phyloP scores from a whole-genome alignment of 768 basidiomycete species.

The Phylloporus scabripes region DNA sequence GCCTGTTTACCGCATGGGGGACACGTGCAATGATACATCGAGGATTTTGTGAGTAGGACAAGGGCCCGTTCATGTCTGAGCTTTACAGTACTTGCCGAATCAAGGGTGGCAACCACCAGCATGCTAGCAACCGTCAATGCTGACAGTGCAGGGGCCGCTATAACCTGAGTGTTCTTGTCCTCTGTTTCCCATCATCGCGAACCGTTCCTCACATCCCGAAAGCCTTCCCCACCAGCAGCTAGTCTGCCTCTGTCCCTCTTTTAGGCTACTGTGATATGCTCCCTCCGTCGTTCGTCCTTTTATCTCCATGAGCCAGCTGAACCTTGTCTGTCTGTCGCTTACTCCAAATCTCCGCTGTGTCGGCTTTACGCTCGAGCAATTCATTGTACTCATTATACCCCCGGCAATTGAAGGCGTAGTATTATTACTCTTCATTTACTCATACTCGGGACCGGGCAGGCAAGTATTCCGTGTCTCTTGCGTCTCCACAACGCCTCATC shows the following conservation, averaged over 20 bases:
- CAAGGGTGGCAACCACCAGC: slow-evolving; percentile 14
- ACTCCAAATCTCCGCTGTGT: slow-evolving; percentile 69
- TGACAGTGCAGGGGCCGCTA: background rate
- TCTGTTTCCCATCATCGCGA: slow-evolving; percentile 23
- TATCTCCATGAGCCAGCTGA: slow-evolving; percentile 35
- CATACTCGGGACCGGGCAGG: slow-evolving; percentile 45
- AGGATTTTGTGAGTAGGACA: background rate
- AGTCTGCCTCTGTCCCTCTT: slow-evolving; percentile 40
- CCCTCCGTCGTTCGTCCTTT: slow-evolving; percentile 17
- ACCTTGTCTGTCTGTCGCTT: slow-evolving; percentile 60
- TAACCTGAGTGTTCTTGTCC: slow-evolving; percentile 10
- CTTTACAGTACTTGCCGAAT: background rate
- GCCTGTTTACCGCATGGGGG: background rate
- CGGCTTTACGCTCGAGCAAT: slow-evolving; percentile 43
- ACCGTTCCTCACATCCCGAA: slow-evolving; percentile 5
- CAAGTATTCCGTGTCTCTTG: slow-evolving; percentile 27
- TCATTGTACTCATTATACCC: slow-evolving; percentile 52
- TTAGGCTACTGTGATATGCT: slow-evolving; percentile 33
- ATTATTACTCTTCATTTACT: slow-evolving; percentile 46
- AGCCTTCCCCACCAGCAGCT: slow-evolving; percentile 31
- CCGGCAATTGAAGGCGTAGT: slow-evolving; percentile 59
- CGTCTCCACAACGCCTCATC: slow-evolving; percentile 1
- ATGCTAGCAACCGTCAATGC: slow-evolving; percentile 16
- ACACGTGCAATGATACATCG: background rate
- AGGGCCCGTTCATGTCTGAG: background rate